Percentiles rank a stretch among this genome's conserved stretches.
These are phyloP conservation scores for Willaertia magna DNA, from an alignment of 208 protist genomes.

Conservation along the genomic window DNA sequence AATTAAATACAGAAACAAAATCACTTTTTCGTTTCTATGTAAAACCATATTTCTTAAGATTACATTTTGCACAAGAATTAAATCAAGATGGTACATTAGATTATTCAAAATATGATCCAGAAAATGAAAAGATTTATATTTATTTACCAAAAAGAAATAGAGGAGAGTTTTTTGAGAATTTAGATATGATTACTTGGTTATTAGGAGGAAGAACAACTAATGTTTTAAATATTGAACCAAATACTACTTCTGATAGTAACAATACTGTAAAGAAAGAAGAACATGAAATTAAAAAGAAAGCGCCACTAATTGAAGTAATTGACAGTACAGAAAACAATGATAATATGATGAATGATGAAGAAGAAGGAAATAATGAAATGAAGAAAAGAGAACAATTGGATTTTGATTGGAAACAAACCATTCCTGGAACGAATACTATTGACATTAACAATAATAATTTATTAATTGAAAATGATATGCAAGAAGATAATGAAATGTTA, in stretches of 20 bases:
- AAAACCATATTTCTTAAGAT: slow-evolving; percentile 64
- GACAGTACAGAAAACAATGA: not conserved
- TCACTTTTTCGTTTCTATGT: slow-evolving; percentile 67
- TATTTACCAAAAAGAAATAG: slow-evolving; percentile 58
- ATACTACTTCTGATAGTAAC: not conserved
- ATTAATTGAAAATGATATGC: not conserved
- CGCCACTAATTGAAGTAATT: slow-evolving; percentile 19
- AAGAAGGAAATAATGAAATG: not conserved
- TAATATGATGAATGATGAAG: not conserved
- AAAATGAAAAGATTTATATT: slow-evolving; percentile 49
- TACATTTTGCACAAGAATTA: slow-evolving; percentile 67
- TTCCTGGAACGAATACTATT: not conserved
- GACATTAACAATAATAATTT: not conserved
- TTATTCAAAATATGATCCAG: slow-evolving; percentile 45
- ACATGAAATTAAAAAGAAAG: not conserved
- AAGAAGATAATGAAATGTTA: not conserved
- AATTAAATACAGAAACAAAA: not conserved
- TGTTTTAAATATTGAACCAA: not conserved
- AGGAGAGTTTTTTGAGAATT: slow-evolving; percentile 49
- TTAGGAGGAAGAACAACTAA: slow-evolving; percentile 23
- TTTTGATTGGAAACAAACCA: not conserved
- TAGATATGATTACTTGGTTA: slow-evolving; percentile 65
- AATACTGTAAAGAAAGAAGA: not conserved
- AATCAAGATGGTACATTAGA: slow-evolving; percentile 46
- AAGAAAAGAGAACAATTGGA: not conserved